These are phyloP conservation scores for Cystofilobasidium ferigula DNA, from an alignment of 768 basidiomycete species.

Conservation along the genomic window DNA sequence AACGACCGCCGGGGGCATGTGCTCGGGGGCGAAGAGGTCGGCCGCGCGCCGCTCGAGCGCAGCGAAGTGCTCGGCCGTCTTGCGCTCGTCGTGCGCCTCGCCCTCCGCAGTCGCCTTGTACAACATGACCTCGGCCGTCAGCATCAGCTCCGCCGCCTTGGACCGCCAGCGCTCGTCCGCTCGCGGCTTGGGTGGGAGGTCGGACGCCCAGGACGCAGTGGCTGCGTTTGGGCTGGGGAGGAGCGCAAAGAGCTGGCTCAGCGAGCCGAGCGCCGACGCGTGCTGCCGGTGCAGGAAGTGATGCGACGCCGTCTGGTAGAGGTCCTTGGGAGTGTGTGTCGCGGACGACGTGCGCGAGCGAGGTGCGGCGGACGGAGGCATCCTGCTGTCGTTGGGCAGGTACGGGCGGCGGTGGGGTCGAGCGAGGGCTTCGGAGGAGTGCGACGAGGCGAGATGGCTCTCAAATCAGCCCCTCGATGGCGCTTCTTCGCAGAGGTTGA, in stretches of 20 bases:
- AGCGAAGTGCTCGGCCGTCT: background rate
- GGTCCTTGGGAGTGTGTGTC: background rate
- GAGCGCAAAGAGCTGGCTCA: background rate
- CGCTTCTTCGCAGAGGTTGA: too few relatives aligned
- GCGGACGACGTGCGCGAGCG: background rate
- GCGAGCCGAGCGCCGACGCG: background rate
- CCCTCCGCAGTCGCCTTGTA: background rate
- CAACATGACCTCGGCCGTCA: constrained; percentile 8
- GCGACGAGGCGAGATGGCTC: too few relatives aligned
- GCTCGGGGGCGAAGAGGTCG: background rate
- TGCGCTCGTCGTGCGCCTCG: background rate
- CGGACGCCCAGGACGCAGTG: background rate
- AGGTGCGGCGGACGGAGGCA: background rate
- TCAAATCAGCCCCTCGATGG: too few relatives aligned
- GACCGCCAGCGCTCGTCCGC: background rate
- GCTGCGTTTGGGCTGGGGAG: background rate
- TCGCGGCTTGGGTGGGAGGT: background rate
- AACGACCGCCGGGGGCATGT: background rate
- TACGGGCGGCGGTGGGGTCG: too few relatives aligned
- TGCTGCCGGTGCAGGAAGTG: background rate
- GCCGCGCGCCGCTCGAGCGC: background rate
- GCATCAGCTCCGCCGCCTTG: background rate
- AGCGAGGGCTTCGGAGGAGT: too few relatives aligned
- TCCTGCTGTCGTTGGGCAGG: background rate
- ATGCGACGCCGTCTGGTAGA: background rate